phyloP scores from a whole-genome alignment of 345 rosid species.

The Kernera saxatilis region DNA sequence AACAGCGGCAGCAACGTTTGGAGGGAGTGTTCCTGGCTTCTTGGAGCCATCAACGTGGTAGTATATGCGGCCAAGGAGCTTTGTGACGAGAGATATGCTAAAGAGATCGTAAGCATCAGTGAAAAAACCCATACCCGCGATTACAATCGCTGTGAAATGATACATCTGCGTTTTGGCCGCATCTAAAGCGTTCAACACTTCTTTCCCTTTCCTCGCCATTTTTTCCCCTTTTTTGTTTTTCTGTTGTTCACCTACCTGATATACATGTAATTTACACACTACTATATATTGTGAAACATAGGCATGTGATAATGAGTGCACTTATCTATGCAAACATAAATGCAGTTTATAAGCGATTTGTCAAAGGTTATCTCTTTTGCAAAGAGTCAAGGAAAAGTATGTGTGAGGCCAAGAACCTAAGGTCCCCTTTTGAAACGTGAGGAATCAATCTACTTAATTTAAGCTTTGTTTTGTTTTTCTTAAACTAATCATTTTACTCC shows the following conservation, averaged over 20 bases:
- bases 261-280: background rate
- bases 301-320: background rate
- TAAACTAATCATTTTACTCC: background rate
- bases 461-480: background rate
- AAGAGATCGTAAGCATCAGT: constrained; percentile 45
- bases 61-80: constrained; percentile 45
- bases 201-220: constrained; percentile 22
- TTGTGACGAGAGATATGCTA: constrained; percentile 33
- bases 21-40: constrained; percentile 36
- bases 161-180: constrained; percentile 40
- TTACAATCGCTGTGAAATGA: constrained; percentile 40
- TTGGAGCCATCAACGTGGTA: constrained; percentile 28
- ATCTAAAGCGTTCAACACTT: constrained; percentile 40
- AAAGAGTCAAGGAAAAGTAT: background rate
- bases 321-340: background rate
- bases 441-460: constrained; percentile 5
- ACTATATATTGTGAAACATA: background rate
- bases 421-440: constrained; percentile 3
- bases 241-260: background rate
- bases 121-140: constrained; percentile 45
- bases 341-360: background rate
- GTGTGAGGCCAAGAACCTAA: background rate
- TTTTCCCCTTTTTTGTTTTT: background rate
- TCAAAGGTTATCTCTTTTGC: background rate
- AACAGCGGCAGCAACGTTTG: constrained; percentile 31